Conservation (phyloP, 306 rosid species). For the Cicer pinnatifidum region DNA sequence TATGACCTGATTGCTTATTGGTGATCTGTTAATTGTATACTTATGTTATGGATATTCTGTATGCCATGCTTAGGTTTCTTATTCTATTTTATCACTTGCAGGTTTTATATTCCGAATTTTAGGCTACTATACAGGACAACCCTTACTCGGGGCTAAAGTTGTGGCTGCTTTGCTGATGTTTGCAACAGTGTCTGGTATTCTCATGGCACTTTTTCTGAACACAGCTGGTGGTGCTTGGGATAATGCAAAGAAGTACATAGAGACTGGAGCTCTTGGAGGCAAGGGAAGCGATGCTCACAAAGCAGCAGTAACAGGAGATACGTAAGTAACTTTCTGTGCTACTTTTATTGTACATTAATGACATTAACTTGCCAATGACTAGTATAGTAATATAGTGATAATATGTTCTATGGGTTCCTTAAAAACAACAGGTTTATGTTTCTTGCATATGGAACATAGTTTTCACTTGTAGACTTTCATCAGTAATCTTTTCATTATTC, state of each 20-base stretch:
- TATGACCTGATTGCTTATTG: conserved; percentile 17
- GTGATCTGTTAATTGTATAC: conserved; percentile 30
- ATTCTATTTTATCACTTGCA: conserved; percentile 53
- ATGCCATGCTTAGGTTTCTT: conserved; percentile 33
- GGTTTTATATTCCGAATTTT: conserved; percentile 84
- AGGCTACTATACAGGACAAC: conserved; percentile 91
- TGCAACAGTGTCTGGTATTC: conserved; percentile 95
- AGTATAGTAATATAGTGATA: background rate
- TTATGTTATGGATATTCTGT: conserved; percentile 19
- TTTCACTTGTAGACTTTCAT: conserved; percentile 6
- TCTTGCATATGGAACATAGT: conserved; percentile 22
- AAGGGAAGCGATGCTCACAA: conserved; percentile 97
- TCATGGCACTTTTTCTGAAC: conserved; percentile 97
- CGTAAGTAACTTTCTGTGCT: conserved; percentile 61
- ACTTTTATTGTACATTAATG: conserved; percentile 9
- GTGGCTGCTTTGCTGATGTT: conserved; percentile 93
- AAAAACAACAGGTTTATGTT: background rate
- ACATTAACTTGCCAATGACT: conserved; percentile 11
- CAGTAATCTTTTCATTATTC: background rate
- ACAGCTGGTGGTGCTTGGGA: conserved; percentile 99
- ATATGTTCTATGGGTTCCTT: conserved; percentile 7
- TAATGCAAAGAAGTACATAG: conserved; percentile 97
- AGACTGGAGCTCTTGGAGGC: conserved; percentile 97
- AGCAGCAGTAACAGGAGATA: conserved; percentile 96
- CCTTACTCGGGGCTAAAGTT: conserved; percentile 94